A percentile compares a stretch with the other conserved stretches of the same genome.
phyloP scores from a whole-genome alignment of 306 rosid genomes.

The Begonia fuchsioides region DNA sequence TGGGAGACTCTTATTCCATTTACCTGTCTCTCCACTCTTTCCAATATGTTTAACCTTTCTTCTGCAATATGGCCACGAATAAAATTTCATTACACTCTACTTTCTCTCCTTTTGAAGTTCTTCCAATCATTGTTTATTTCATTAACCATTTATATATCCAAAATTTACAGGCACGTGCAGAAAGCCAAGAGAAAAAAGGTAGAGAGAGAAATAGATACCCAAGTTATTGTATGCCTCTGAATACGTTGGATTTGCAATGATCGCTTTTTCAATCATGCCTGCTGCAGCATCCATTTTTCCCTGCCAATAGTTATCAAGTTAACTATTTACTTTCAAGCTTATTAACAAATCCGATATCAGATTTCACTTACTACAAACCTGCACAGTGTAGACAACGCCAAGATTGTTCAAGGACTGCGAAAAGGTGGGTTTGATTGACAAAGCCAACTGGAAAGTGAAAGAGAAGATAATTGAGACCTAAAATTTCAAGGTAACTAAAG shows the following conservation, averaged over 20 bases:
- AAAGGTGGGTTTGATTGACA: slow-evolving; percentile 84
- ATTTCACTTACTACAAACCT: slow-evolving; percentile 31
- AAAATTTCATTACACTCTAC: too few relatives aligned
- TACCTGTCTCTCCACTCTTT: too few relatives aligned
- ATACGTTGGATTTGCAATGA: slow-evolving; percentile 89
- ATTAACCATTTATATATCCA: too few relatives aligned
- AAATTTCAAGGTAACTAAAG: background rate
- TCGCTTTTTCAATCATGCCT: slow-evolving; percentile 96
- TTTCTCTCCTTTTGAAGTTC: too few relatives aligned
- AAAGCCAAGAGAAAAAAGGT: background rate
- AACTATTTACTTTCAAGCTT: slow-evolving; percentile 9
- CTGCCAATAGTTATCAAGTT: slow-evolving; percentile 32
- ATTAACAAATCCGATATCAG: slow-evolving; percentile 14
- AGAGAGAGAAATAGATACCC: slow-evolving; percentile 31
- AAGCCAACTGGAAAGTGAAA: slow-evolving; percentile 50
- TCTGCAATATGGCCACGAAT: too few relatives aligned
- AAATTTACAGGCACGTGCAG: too few relatives aligned
- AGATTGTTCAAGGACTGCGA: slow-evolving; percentile 97
- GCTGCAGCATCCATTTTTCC: slow-evolving; percentile 99
- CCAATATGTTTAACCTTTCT: too few relatives aligned
- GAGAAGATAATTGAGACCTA: background rate
- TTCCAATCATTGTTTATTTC: too few relatives aligned
- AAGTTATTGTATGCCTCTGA: slow-evolving; percentile 97
- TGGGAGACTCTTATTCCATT: too few relatives aligned
- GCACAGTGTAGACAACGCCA: slow-evolving; percentile 97